Percentiles rank a stretch among this genome's conserved stretches.
Evolutionary conservation across 371 early-diverging fungal genomes (phyloP).

Genomic region (Coelomomyces lativittatus): DNA sequence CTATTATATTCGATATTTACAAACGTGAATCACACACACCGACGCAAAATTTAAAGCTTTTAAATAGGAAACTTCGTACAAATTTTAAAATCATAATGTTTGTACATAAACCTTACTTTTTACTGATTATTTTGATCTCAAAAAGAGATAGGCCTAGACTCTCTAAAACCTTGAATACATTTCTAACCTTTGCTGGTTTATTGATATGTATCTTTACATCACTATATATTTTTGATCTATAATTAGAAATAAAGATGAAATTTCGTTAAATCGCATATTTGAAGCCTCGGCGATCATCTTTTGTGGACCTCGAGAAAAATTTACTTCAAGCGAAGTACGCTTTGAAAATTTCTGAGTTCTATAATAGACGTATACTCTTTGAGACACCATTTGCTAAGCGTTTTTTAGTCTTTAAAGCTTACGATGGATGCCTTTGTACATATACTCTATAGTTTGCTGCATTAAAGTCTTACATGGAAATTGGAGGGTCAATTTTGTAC

Average conservation of each 20-base stretch:
- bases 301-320: constrained; percentile 29
- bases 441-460: constrained; percentile 16
- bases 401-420: no score
- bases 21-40: constrained; percentile 1
- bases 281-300: constrained; percentile 20
- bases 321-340: constrained; percentile 24
- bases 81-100: not conserved
- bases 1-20: not conserved
- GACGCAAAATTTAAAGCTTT: not conserved
- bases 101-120: not conserved
- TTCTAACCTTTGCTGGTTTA: not conserved
- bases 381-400: no score
- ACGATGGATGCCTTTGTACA: no score
- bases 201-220: no score
- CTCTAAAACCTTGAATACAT: no score
- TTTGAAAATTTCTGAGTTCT: not conserved
- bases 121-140: not conserved
- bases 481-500: constrained; percentile 32
- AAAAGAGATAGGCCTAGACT: no score
- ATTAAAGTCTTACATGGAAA: constrained; percentile 22
- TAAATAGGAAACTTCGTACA: not conserved
- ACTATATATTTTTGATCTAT: not conserved
- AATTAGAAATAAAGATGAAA: constrained; percentile 23
- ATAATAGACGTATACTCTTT: no score
- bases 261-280: constrained; percentile 12